Base-by-base conservation (phyloP, 768 basidiomycete species). In the Thelephora aurantiotincta region DNA sequence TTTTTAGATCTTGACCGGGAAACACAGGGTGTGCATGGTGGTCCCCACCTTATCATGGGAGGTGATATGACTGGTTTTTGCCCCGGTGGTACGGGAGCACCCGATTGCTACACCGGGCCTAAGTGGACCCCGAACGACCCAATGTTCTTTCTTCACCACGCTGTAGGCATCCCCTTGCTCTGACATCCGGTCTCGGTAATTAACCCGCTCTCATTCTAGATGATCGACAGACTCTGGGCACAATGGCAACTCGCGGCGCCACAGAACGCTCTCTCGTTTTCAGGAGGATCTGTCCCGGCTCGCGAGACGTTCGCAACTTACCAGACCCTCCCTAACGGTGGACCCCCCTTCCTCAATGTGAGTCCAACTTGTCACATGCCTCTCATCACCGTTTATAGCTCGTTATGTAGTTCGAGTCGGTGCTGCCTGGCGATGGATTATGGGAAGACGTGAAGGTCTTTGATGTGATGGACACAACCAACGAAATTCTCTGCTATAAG, bases 201-300 rank as follows among this genome's bases (percentile, higher is more conserved):
- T 41, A 22, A 41, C 38, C 2, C 22, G 22, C 36, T 63, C 3
- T 55, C 14, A 2, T 11, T 41, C 22, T 48, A 60, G 60, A 65
- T 65, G 64, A 52, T 67, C 42, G 65, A 66, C 53, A 63, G 63
- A 47, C 47, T 66, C 14, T 67, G 65, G 65, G 62, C 41, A 45
- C 58, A 65, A 44, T 66, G 65, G 65, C 65, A 67, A 44, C 48
- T 49, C 47, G 48, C 46, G 7, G 34, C 60, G 47, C 33, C 51
- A 1, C 43, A 37, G 7, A 66, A 61, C 51, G 50, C 48, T 46
- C 48, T 50, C 42, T 55, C 57, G 23, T 66, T 58, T 50, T 50
- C 52, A n/a, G 65, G 65, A 42, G 65, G 65, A 2, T 56, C 60
- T 2, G 57, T 62, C 2, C 18, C 6, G 14, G 22, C 38, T 41